Conservation (phyloP, 108 stramenopile genomes). For the Skeletonema grethae region DNA sequence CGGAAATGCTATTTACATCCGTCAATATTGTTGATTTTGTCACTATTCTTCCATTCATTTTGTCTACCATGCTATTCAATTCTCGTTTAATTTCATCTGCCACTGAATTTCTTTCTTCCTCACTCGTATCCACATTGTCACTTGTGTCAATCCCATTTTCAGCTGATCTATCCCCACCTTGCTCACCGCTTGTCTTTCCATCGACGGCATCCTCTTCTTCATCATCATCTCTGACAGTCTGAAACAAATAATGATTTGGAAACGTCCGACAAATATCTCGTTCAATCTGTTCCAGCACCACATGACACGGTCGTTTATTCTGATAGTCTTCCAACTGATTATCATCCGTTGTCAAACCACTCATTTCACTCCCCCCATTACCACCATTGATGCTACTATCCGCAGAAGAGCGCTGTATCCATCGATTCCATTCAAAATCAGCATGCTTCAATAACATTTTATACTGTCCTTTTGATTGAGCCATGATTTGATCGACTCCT, state of each 20-base stretch:
- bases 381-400: not conserved
- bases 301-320: not conserved
- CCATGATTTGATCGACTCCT: slow-evolving; percentile 36
- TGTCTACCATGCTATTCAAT: slow-evolving; percentile 16
- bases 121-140: not conserved
- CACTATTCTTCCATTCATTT: not conserved
- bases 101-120: not conserved
- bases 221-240: slow-evolving; percentile 27
- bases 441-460: slow-evolving; percentile 15
- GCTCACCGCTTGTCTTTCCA: not conserved
- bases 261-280: slow-evolving; percentile 86
- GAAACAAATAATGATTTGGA: slow-evolving; percentile 82
- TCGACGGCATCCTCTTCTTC: slow-evolving; percentile 4
- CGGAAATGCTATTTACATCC: not conserved
- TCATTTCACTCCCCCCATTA: not conserved
- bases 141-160: not conserved
- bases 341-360: not conserved
- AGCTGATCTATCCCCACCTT: too few relatives aligned
- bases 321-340: not conserved
- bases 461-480: slow-evolving; percentile 16
- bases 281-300: slow-evolving; percentile 63
- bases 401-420: not conserved
- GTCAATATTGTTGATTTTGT: not conserved
- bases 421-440: slow-evolving; percentile 6
- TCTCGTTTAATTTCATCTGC: slow-evolving; percentile 15